Evolutionary conservation across 495 filamentous ascomycete species (phyloP), one percentile per base, ranked within the genome.

Genomic region (Talaromyces wortmannii): DNA sequence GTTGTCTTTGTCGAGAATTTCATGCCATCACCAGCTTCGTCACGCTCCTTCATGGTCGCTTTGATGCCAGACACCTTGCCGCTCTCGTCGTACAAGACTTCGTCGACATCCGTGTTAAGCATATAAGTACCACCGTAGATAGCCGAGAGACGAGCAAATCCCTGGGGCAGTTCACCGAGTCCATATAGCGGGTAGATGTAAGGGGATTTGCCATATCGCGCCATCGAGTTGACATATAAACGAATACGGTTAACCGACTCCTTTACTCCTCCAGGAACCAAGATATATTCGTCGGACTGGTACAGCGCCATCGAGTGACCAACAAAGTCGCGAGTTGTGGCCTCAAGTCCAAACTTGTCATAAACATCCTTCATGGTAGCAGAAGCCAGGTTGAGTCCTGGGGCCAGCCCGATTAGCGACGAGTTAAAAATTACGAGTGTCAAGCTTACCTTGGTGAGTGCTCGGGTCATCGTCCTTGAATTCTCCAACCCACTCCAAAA

Each of bases 181-280:
- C 94, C 94, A 72, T 99, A 97, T 11, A 97, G 87, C 16, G 94
- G 94, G 77, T 97, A 99, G 75, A 99, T 97, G 75, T 99, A 99
- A 13, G 94, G 94, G 16, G 92, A 96, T 74, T 96, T 97, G 67
- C 94, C 94, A 73, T 97, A 97, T 57, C 95, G 86, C 36, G 94
- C 91, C 79, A 99, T 96, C 29, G 90, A 95, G 78, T 95, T 97
- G 61, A 92, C 94, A 72, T 99, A 99, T 51, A 99, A 81, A 58
- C 90, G 85, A 68, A 97, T 96, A 58, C 91, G 91, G 68, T 89
- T 83, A 65, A 97, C 90, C 50, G 90, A 84, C 64, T 97, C 94
- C 61, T 87, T 81, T 45, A 94, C 91, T 61, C 71, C 69, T 57
- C 92, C 92, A 10, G 76, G 71, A 55, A 78, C 68, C 61, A 79